A percentile compares a stretch with the other conserved stretches of the same genome.
phyloP scores from a whole-genome alignment of 2,329 filamentous ascomycete species.

The Cladosporium sp. region DNA sequence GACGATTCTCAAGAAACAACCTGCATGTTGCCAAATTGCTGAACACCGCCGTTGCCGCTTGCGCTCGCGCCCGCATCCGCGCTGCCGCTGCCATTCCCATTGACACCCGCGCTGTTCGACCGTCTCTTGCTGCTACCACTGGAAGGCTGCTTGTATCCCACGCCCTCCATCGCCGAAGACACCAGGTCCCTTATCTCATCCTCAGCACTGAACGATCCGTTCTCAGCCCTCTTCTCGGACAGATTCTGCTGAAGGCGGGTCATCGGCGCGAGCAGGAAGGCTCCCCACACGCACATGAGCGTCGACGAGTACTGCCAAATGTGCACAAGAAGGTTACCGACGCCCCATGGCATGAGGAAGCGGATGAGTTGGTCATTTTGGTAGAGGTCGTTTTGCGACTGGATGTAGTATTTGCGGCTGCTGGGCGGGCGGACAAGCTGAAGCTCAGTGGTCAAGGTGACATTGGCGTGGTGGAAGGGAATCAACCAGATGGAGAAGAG shows the following conservation, averaged over 20 bases:
- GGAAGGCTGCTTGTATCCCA: conserved; percentile 5
- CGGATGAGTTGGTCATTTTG: conserved; percentile 69
- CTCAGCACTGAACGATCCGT: not conserved
- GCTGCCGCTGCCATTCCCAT: not conserved
- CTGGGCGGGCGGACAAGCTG: conserved; percentile 23
- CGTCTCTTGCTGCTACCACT: not conserved
- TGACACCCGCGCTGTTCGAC: not conserved
- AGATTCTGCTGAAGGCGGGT: conserved; percentile 42
- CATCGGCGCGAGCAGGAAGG: conserved; percentile 46
- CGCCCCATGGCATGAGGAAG: conserved; percentile 58
- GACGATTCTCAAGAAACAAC: conserved; percentile 8
- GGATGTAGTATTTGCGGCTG: conserved; percentile 59
- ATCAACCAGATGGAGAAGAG: conserved; percentile 71
- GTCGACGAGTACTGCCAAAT: conserved; percentile 61
- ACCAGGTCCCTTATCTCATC: conserved; percentile 7
- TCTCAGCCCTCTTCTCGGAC: conserved; percentile 4
- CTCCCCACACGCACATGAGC: conserved; percentile 56
- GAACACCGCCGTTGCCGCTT: not conserved
- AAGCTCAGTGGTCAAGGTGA: conserved; percentile 29
- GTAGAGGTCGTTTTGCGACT: conserved; percentile 74
- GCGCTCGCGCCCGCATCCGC: not conserved
- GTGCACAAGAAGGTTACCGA: conserved; percentile 44
- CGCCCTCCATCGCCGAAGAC: conserved; percentile 10
- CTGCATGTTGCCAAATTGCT: conserved; percentile 19
- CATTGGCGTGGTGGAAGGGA: conserved; percentile 61